Base-by-base conservation (phyloP, 768 basidiomycete species). In the Boletus reticuloceps region DNA sequence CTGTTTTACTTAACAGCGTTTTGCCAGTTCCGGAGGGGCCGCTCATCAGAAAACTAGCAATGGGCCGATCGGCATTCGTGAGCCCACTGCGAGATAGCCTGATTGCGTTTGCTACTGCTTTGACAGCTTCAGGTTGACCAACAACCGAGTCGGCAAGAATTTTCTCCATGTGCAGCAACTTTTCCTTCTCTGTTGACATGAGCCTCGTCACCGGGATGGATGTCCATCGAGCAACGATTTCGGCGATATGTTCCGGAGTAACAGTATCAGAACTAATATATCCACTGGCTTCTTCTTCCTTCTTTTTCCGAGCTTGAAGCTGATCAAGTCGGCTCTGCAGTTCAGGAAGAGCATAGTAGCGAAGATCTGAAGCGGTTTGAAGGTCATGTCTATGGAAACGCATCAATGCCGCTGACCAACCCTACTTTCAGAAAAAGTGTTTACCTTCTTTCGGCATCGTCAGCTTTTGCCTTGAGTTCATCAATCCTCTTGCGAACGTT, bases 141-240 rank as follows among this genome's bases (percentile, higher is more conserved):
- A 98, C 86, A 19, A 98, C 92, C 37, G 81, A 83, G 51, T 79
- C 73, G 22, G 83, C 76, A 39, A 99, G 77, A 36, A 88, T 81
- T 68, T 87, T 89, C 73, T 98, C 96, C 88, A 98, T 85, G 64
- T 79, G 76, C 39, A 94, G 72, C 27, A 94, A 74, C 72, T 96
- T 95, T 68, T 98, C 93, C 71, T 86, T 88, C 75, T 98, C 91
- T 2, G 89, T 84, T n/a, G 89, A 88, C 76, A 93, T 81, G 38
- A 97, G 76, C 20, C 88, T 80, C 29, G 89, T 89, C 13, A 96
- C 89, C 3, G 96, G 96, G 53, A 98, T 91, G 41, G 85, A 86
- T 5, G 94, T 96, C 94, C 94, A 98, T 53, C 89, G 82, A 19
- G 84, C 89, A 25, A 98, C 93, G 58, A 98, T 94, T 68, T 95